Evolutionary conservation across 2,329 filamentous ascomycete species (phyloP), one percentile per base, ranked within the genome.

Genomic region (Fusarium concolor): DNA sequence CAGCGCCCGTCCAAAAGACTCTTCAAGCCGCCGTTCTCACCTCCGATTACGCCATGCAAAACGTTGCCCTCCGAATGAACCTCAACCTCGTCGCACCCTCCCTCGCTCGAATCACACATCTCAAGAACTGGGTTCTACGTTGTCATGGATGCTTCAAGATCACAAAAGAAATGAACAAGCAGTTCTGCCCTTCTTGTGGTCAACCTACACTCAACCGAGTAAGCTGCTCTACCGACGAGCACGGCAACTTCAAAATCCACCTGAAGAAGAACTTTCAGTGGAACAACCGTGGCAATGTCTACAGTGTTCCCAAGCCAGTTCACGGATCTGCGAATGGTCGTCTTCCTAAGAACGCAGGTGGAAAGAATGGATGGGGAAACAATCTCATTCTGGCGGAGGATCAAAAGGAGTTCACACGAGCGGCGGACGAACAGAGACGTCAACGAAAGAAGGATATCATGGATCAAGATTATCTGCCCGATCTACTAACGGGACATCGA

Each of bases 21-120:
- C 90, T 97, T 71, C 90, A 96, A 79, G 93, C 92, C 17, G 95
- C 94, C n/a, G 90, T 95, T 43, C 90, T 98, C 76, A 98, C 96
- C 2, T 94, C 92, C 56, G 96, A 99, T 83, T 98, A 92, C 80
- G 95, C 96, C 56, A 97, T 99, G 93, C 95, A 98, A 82, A 98
- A 98, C 77, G 94, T 98, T 10, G 87, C 96, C 3, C 86, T 99
- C 6, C 93, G 96, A 72, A 96, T 98, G 84, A 97, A 97, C 81
- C 87, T 99, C 53, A 93, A 96, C 76, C 88, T 97, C 12, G 86
- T 97, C 60, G 94, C 94, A 1, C 87, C 92, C 1, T 86, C 88
- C 17, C 84, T 98, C 63, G 87, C 92, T 66, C 89, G 94, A 73
- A 93, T 99, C 76, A 91, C 89, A 37, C 89, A 92, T 62, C 86